Evolutionary conservation across 202 grass and related monocot species (phyloP).

Genomic region (Hordeum pubiflorum): DNA sequence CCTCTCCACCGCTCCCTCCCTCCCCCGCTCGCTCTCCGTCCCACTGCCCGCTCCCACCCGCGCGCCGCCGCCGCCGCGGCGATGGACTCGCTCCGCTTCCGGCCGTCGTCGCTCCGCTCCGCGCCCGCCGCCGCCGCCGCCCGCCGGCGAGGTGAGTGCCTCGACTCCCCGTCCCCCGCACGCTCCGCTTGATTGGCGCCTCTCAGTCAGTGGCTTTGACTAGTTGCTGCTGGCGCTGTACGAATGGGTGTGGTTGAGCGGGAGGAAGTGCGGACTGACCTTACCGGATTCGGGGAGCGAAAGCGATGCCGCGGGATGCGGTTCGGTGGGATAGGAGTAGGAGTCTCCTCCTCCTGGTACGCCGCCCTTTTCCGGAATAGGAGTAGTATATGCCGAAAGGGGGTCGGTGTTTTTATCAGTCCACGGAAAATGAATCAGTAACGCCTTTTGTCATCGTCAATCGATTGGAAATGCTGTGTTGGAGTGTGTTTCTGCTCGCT

Average conservation of each 20-base stretch:
- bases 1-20: neutral
- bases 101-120: conserved; percentile 30
- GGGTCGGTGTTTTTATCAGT: neutral
- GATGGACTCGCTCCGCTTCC: conserved; percentile 49
- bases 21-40: neutral
- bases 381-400: neutral
- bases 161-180: neutral
- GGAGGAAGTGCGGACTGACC: neutral
- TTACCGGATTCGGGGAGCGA: neutral
- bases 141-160: conserved; percentile 32
- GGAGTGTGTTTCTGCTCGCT: neutral
- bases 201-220: neutral
- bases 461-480: neutral
- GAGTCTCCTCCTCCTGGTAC: neutral
- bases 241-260: neutral
- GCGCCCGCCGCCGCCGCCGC: neutral
- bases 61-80: neutral
- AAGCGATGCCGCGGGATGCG: neutral
- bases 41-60: neutral
- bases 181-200: no score
- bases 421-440: neutral
- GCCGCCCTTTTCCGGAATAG: neutral
- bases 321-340: neutral
- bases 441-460: neutral
- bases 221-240: neutral